Base-by-base conservation (phyloP, 371 early-diverging fungal genomes). In the Choanephora cucurbitarum region DNA sequence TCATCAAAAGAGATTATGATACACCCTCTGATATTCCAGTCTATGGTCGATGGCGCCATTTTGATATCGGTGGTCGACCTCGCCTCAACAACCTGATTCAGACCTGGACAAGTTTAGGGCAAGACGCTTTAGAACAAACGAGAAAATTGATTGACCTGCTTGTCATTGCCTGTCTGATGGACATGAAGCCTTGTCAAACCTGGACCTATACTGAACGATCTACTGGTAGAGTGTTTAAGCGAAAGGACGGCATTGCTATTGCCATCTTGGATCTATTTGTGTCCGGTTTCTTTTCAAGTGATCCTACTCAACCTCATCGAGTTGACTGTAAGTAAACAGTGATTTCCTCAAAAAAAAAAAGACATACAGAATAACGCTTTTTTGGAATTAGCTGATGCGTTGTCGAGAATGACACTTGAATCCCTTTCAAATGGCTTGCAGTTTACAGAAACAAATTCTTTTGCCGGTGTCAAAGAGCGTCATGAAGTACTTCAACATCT, bases 11-110 rank as follows among this genome's bases (percentile, higher is more conserved):
- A 13, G 92, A 92, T 63, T 74, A 75, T 48, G 68, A 82, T n/a
- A 64, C 72, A n/a, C 75, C 82, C 15, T 62, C 73, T 18, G 66
- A 71, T 24, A 90, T 96, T 39, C 95, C 96, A 14, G 83, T 86
- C 0, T 94, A 96, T 60, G 84, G 94, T 28, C 82, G 97, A 48
- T 92, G 93, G 91, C 85, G 97, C 32, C 93, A 94, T 48, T 95
- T 93, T 73, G 89, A 90, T 54, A 82, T 89, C 14, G 79, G 84
- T 7, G 75, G 73, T 15, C 62, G 74, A 32, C 79, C 79, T 15
- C 80, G 90, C n/a, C 57, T 87, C 22, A 73, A 74, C n/a, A 77
- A 80, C 24, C 67, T 94, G 28, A 59, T 89, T 2, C 60, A 69
- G 28, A 57, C 70, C 5, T 77, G 77, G 80, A 52, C 71, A 0